Evolutionary conservation across 345 rosid species (phyloP).

Genomic region (Luvunga scandens): DNA sequence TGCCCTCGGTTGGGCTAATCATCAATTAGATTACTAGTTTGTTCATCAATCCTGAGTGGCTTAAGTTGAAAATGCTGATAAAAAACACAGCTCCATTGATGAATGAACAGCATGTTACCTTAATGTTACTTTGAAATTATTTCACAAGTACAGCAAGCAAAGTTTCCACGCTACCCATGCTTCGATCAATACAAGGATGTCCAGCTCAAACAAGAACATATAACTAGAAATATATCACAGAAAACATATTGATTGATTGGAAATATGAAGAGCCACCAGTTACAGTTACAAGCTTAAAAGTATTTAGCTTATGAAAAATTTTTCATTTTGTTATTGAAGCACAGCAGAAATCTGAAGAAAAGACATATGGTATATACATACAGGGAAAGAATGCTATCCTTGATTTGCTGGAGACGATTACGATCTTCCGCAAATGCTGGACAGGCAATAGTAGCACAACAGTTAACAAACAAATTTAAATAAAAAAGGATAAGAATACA

Average conservation of each 20-base stretch:
- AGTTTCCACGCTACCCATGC: background rate
- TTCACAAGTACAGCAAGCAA: background rate
- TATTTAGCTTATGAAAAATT: background rate
- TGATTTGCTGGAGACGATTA: constrained; percentile 65
- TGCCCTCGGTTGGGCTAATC: background rate
- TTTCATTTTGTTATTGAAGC: background rate
- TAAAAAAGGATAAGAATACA: background rate
- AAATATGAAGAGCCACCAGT: constrained; percentile 1
- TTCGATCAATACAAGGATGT: background rate
- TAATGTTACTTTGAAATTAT: background rate
- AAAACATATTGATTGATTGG: background rate
- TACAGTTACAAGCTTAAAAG: background rate
- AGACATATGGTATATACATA: constrained; percentile 28
- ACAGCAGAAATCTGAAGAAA: constrained; percentile 5
- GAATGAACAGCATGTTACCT: background rate
- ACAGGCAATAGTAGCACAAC: constrained; percentile 14
- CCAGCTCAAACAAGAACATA: background rate
- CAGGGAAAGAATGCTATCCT: constrained; percentile 57
- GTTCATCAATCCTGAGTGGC: background rate
- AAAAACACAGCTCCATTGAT: background rate
- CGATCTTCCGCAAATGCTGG: constrained; percentile 48
- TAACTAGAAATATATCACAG: constrained; percentile 4
- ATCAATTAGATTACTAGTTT: background rate
- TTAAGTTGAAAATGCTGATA: background rate
- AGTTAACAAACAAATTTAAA: background rate